Conservation (phyloP, 148 eudicot genomes). For the Amaranthus hypochondriacus region DNA sequence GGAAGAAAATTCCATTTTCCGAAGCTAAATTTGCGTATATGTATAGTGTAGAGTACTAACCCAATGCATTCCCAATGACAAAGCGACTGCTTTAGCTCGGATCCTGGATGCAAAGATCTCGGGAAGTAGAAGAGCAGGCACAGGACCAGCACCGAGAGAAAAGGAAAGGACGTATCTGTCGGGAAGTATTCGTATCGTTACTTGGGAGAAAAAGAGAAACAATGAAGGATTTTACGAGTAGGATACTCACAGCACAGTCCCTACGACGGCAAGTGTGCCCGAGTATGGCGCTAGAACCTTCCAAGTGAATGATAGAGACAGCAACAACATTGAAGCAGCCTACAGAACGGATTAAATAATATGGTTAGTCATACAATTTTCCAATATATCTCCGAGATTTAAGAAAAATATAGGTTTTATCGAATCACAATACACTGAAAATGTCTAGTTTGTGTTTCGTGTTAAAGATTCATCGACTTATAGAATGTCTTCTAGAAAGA, state of each 20-base stretch:
- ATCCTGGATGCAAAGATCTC: constrained; percentile 97
- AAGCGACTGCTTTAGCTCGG: constrained; percentile 97
- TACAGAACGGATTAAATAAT: constrained; percentile 20
- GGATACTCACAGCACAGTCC: constrained; percentile 86
- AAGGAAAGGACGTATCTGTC: constrained; percentile 86
- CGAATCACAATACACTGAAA: neutral
- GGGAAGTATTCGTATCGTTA: neutral
- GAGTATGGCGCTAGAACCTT: constrained; percentile 75
- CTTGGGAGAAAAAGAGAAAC: neutral
- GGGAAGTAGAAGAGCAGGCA: constrained; percentile 95
- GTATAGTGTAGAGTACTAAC: constrained; percentile 37
- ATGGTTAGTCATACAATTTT: neutral
- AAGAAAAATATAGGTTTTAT: neutral
- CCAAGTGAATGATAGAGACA: constrained; percentile 84
- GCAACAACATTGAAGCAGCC: constrained; percentile 96
- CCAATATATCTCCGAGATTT: neutral
- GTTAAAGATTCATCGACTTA: neutral
- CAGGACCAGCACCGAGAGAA: constrained; percentile 98
- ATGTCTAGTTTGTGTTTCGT: neutral
- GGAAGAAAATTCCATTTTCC: neutral
- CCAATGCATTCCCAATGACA: constrained; percentile 96
- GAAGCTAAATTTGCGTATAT: neutral
- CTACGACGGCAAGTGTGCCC: constrained; percentile 89
- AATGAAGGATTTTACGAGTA: neutral
- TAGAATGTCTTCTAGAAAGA: no score